Conservation (phyloP, 305 asterid species). For the Salvia sclarea region DNA sequence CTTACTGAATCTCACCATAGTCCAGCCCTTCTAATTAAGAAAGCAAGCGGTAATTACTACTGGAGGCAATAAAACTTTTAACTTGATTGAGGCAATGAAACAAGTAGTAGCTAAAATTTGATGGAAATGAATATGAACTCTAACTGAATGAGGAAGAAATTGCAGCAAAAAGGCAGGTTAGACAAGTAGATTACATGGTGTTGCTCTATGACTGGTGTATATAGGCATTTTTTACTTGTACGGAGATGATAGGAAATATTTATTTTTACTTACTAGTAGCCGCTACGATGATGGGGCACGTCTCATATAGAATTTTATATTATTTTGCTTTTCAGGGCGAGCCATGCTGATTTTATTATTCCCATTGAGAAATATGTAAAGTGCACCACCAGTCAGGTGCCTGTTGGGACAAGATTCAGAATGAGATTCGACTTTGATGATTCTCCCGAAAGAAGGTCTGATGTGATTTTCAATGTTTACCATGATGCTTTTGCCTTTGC, state of each 20-base stretch:
- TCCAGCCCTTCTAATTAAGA: too few species aligned
- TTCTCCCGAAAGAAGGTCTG: constrained; percentile 93
- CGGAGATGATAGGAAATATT: too few species aligned
- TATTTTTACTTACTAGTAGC: too few species aligned
- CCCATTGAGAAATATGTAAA: constrained; percentile 72
- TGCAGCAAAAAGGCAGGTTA: not conserved
- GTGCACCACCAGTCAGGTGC: constrained; percentile 54
- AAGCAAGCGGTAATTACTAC: not conserved
- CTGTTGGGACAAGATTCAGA: constrained; percentile 80
- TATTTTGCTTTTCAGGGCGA: constrained; percentile 57
- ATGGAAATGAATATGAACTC: not conserved
- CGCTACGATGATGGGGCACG: not conserved
- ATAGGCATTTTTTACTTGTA: too few species aligned
- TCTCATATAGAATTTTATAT: not conserved
- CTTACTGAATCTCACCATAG: not conserved
- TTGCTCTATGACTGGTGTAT: too few species aligned
- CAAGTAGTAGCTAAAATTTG: constrained; percentile 1
- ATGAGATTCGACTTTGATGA: constrained; percentile 85
- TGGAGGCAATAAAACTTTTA: constrained; percentile 3
- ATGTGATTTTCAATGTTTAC: not conserved
- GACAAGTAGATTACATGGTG: not conserved
- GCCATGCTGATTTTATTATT: constrained; percentile 71
- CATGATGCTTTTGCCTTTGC: not conserved
- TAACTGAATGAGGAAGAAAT: not conserved
- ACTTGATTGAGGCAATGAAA: constrained; percentile 1